Percentiles rank a stretch among this genome's conserved stretches.
Evolutionary conservation across 2,329 filamentous ascomycete genomes (phyloP).

Genomic region (Karstenula rhodostoma): DNA sequence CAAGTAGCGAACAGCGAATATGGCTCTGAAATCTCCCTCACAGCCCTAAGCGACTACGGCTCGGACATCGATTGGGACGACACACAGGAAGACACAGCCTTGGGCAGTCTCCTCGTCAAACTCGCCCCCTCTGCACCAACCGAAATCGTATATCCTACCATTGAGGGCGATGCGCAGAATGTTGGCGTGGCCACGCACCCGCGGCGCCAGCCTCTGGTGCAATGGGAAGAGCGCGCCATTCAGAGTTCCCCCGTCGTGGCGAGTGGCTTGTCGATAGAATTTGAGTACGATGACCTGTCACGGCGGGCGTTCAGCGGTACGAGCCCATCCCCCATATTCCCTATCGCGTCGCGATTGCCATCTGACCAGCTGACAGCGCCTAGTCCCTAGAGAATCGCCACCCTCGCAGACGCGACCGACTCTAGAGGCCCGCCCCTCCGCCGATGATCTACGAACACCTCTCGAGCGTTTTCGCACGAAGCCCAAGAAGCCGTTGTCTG

Average conservation of each 20-base stretch:
- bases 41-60: slow-evolving; percentile 67
- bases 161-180: slow-evolving; percentile 25
- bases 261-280: slow-evolving; percentile 46
- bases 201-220: slow-evolving; percentile 23
- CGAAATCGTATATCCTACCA: slow-evolving; percentile 33
- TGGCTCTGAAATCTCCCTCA: slow-evolving; percentile 64
- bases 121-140: slow-evolving; percentile 46
- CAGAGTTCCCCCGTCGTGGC: slow-evolving; percentile 32
- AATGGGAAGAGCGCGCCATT: slow-evolving; percentile 25
- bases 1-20: slow-evolving; percentile 61
- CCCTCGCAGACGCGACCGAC: slow-evolving; percentile 7
- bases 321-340: slow-evolving; percentile 8
- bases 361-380: slow-evolving; percentile 53
- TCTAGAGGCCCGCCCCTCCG: not conserved
- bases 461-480: slow-evolving; percentile 80
- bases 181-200: not conserved
- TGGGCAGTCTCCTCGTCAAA: slow-evolving; percentile 61
- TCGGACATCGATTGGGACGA: slow-evolving; percentile 64
- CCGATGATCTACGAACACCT: slow-evolving; percentile 63
- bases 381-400: slow-evolving; percentile 42
- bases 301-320: slow-evolving; percentile 46
- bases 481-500: slow-evolving; percentile 81
- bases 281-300: slow-evolving; percentile 53
- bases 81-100: slow-evolving; percentile 65
- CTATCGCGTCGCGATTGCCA: not conserved